Evolutionary conservation across 352 stramenopile species (phyloP).

Genomic region (Phytophthora ramorum): DNA sequence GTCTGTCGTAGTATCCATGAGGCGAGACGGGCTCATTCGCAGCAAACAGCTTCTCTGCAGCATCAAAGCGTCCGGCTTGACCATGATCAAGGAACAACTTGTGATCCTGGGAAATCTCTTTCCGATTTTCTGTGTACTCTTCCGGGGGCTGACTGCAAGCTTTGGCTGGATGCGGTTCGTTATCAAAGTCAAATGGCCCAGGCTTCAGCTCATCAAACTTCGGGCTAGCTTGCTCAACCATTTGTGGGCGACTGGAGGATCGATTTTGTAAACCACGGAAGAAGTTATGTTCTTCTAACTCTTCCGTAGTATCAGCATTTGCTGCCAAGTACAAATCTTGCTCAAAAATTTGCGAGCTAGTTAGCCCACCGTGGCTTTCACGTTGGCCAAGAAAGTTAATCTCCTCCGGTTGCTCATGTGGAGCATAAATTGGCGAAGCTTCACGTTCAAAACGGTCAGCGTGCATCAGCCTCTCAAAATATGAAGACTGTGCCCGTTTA

Average conservation of each 20-base stretch:
- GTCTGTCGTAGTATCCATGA: constrained; percentile 20
- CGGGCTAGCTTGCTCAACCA: background rate
- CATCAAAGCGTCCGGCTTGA: constrained; percentile 34
- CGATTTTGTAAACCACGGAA: background rate
- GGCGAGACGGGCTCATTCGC: constrained; percentile 9
- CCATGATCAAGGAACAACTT: constrained; percentile 12
- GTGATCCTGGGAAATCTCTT: background rate
- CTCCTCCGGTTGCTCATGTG: background rate
- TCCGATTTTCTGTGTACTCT: background rate
- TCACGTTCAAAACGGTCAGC: constrained; percentile 22
- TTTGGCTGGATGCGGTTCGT: constrained; percentile 6
- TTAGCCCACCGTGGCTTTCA: background rate
- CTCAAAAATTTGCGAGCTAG: constrained; percentile 5
- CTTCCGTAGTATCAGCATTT: constrained; percentile 3
- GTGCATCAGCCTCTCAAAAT: constrained; percentile 21
- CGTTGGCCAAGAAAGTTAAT: background rate
- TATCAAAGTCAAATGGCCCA: constrained; percentile 11
- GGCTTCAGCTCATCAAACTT: constrained; percentile 1
- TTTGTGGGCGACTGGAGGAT: background rate
- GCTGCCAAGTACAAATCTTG: background rate
- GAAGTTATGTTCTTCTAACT: constrained; percentile 3
- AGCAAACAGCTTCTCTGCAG: constrained; percentile 40
- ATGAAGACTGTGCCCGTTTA: constrained; percentile 4
- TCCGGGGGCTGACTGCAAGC: background rate
- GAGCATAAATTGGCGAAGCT: constrained; percentile 2